Conservation (phyloP, 257 asterid genomes). For the Haberlea rhodopensis region DNA sequence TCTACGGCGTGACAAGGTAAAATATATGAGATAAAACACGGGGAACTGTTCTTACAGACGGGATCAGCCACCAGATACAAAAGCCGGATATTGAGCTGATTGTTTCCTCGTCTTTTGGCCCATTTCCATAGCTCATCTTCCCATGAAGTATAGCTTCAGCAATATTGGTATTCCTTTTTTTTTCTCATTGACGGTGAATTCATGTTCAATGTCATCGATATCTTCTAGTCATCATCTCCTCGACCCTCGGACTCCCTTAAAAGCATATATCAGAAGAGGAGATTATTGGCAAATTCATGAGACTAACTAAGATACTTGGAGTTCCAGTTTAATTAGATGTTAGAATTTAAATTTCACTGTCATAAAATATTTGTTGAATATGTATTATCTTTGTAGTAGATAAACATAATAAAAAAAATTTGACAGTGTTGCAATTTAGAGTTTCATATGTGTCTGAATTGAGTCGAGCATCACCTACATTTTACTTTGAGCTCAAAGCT, state of each 20-base stretch:
- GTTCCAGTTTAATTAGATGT: too few relatives aligned
- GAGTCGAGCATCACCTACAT: too few relatives aligned
- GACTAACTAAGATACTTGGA: too few relatives aligned
- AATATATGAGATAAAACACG: background rate
- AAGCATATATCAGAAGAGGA: slow-evolving; percentile 6
- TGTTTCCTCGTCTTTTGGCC: slow-evolving; percentile 74
- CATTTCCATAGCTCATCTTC: slow-evolving; percentile 94
- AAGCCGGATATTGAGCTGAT: slow-evolving; percentile 69
- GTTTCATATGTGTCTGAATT: too few relatives aligned
- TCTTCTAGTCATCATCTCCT: slow-evolving; percentile 94
- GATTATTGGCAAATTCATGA: background rate
- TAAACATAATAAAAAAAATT: too few relatives aligned
- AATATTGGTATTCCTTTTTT: slow-evolving; percentile 56
- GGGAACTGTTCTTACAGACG: slow-evolving; percentile 46
- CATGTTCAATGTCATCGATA: slow-evolving; percentile 87
- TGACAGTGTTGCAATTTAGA: too few relatives aligned
- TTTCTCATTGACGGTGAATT: slow-evolving; percentile 71
- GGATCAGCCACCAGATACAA: slow-evolving; percentile 73
- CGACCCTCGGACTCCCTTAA: slow-evolving; percentile 90
- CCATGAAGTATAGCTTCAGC: slow-evolving; percentile 94
- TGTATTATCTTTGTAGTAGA: too few relatives aligned
- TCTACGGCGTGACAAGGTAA: background rate
- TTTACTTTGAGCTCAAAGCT: too few relatives aligned
- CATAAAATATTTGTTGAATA: too few relatives aligned
- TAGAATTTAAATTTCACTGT: too few relatives aligned